Base-by-base conservation (phyloP, 1,284 basidiomycete genomes). In the Apiotrichum veenhuisii region DNA sequence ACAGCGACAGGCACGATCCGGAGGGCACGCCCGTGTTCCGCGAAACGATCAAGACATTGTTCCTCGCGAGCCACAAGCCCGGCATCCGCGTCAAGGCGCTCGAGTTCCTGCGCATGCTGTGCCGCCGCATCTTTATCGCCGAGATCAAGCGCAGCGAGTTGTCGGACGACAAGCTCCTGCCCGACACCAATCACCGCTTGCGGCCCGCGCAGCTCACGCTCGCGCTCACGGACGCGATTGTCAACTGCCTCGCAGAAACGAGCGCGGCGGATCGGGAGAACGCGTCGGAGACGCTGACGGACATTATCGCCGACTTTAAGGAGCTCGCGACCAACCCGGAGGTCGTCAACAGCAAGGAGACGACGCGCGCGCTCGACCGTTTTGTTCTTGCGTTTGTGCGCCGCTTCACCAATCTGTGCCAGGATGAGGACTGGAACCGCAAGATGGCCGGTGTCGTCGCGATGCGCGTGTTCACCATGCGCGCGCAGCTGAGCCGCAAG, bases 381-480 rank as follows among this genome's bases (percentile, higher is more conserved):
- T 84, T 87, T 51, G 77, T 95, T 46, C 85, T 90, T 67, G 86
- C 90, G 61, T 81, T 97, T 50, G 85, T 88, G 3, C 84, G 83
- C 61, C 84, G 89, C 17, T 88, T 95, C 77, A 86, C 83, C 50
- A 85, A 87, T 2, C 80, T 95, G 23, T 95, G 93, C 71, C 83
- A 92, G 56, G 91, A 95, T 61, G 91, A 92, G 67, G 83, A 88
- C 0, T 94, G 91, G 92, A 81, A 82, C 5, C 82, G 85, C 54
- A 95, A 95, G 77, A 86, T 85, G 67, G 92, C 92, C 8, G 93
- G 92, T 14, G 92, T 89, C 63, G 81, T 79, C 47, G 92, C 91
- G 3, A 87, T 97, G 70, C 84, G 83, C 64, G 84, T 93, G 55
- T 83, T 97, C 77, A 84, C 87, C 0, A 78, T 80, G 53, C 84